phyloP scores from a whole-genome alignment of 768 basidiomycete species.

The Lactarius sp. region DNA sequence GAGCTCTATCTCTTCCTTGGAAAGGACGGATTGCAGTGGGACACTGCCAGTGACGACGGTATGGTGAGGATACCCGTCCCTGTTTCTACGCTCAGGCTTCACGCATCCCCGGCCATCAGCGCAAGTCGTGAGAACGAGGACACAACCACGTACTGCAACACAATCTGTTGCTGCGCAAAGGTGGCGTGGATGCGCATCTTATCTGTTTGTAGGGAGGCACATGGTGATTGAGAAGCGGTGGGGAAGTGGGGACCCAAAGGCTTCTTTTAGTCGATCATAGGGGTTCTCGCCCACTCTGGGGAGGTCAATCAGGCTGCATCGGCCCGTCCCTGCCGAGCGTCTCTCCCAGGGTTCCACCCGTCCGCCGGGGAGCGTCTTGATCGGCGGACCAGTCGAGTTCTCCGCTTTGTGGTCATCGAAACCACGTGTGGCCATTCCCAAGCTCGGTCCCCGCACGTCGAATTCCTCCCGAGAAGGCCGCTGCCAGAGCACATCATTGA shows the following conservation, averaged over 20 bases:
- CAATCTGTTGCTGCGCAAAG: constrained; percentile 15
- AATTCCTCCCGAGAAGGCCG: constrained; percentile 23
- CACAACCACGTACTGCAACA: constrained; percentile 7
- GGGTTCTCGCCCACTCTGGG: constrained; percentile 43
- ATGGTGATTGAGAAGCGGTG: not conserved
- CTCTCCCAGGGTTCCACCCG: not conserved
- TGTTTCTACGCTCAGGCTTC: constrained; percentile 10
- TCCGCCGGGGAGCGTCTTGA: constrained; percentile 16
- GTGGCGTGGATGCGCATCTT: constrained; percentile 19
- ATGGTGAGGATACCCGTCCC: constrained; percentile 18
- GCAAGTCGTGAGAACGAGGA: not conserved
- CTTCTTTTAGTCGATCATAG: constrained; percentile 15
- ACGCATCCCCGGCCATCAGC: not conserved
- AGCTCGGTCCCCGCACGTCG: constrained; percentile 21
- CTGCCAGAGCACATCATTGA: constrained; percentile 25
- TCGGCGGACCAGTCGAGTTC: constrained; percentile 21
- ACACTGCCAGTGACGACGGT: constrained; percentile 19
- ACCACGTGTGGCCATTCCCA: constrained; percentile 20
- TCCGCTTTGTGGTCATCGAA: constrained; percentile 23
- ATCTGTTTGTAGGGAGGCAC: constrained; percentile 1
- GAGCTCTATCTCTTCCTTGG: constrained; percentile 13
- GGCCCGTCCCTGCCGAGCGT: constrained; percentile 13
- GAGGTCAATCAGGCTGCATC: constrained; percentile 34
- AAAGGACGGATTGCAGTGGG: constrained; percentile 19
- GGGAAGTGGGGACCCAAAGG: not conserved